These are phyloP conservation scores for Lophiostoma macrostomum DNA, from an alignment of 495 filamentous ascomycete species.

Conservation along the genomic window DNA sequence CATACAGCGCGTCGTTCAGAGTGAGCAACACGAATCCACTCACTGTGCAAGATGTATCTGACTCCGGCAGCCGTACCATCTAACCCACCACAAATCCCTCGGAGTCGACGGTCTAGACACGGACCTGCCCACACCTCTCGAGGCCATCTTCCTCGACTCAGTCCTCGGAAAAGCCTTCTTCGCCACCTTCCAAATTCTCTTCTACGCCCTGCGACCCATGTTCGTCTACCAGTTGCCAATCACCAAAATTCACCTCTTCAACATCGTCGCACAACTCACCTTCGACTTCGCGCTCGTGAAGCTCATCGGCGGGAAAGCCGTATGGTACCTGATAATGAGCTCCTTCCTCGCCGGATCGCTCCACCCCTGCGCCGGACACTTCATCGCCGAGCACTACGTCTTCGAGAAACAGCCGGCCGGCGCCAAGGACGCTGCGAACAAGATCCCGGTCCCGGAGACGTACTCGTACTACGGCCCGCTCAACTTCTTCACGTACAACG, in stretches of 20 bases:
- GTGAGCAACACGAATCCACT: slow-evolving; percentile 43
- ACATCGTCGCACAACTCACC: slow-evolving; percentile 68
- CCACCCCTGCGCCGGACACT: slow-evolving; percentile 94
- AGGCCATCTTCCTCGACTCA: slow-evolving; percentile 94
- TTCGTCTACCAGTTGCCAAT: slow-evolving; percentile 86
- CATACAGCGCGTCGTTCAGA: slow-evolving; percentile 94
- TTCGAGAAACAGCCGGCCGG: slow-evolving; percentile 64
- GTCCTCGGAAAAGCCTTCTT: slow-evolving; percentile 98
- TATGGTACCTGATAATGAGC: slow-evolving; percentile 78
- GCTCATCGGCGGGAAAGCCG: slow-evolving; percentile 51
- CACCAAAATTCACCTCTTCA: slow-evolving; percentile 79
- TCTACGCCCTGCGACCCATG: slow-evolving; percentile 98
- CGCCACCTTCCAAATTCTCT: slow-evolving; percentile 98
- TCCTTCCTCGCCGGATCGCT: slow-evolving; percentile 91
- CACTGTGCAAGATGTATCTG: too few relatives aligned
- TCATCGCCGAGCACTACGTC: slow-evolving; percentile 99
- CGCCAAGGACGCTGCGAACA: slow-evolving; percentile 54
- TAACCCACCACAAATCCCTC: slow-evolving; percentile 98
- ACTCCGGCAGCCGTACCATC: slow-evolving; percentile 79
- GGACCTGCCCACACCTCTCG: slow-evolving; percentile 87
- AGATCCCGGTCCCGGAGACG: slow-evolving; percentile 75
- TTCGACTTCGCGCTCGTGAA: slow-evolving; percentile 73
- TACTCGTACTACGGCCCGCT: slow-evolving; percentile 94
- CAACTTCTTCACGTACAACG: slow-evolving; percentile 93
- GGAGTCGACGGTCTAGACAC: slow-evolving; percentile 95